A percentile compares a stretch with the other conserved stretches of the same genome.
Conservation (phyloP, 768 basidiomycete species). For the Hygrocybe punicea region DNA sequence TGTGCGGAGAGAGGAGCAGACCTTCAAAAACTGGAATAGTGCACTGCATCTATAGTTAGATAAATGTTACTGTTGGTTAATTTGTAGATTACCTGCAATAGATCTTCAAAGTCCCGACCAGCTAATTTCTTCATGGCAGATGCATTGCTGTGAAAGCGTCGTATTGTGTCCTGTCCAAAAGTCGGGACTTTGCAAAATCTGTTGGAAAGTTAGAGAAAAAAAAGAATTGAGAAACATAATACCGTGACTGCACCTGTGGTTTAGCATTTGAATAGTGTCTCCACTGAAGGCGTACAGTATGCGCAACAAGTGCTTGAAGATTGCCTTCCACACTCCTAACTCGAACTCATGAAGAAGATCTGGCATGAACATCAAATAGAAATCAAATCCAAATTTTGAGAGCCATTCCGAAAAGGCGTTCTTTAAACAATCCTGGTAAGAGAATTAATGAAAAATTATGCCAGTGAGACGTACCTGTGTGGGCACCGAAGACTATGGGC, state of each 20-base stretch:
- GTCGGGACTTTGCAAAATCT: slow-evolving; percentile 13
- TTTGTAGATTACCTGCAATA: slow-evolving; percentile 35
- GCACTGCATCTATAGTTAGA: slow-evolving; percentile 21
- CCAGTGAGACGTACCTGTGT: slow-evolving; percentile 4
- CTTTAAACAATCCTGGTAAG: background rate
- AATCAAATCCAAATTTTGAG: slow-evolving; percentile 26
- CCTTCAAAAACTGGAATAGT: slow-evolving; percentile 35
- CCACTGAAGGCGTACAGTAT: slow-evolving; percentile 20
- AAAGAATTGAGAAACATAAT: background rate
- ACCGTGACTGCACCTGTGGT: slow-evolving; percentile 21
- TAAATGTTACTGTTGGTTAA: slow-evolving; percentile 37
- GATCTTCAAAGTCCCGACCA: slow-evolving; percentile 34
- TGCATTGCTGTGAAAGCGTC: slow-evolving; percentile 32
- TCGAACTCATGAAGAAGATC: slow-evolving; percentile 7
- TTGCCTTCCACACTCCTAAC: slow-evolving; percentile 30
- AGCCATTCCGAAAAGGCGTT: slow-evolving; percentile 18
- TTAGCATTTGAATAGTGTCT: slow-evolving; percentile 10
- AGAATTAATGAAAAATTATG: background rate
- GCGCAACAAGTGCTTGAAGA: slow-evolving; percentile 26
- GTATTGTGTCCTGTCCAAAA: slow-evolving; percentile 34
- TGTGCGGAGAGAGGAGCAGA: slow-evolving; percentile 30
- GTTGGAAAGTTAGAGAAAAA: slow-evolving; percentile 14
- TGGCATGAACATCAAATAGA: slow-evolving; percentile 17
- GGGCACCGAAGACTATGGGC: slow-evolving; percentile 5
- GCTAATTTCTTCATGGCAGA: slow-evolving; percentile 35